Percentiles rank a stretch among this genome's conserved stretches.
phyloP scores from a whole-genome alignment of 1,139 yeast genomes.

The Meyerozyma elateridarum region DNA sequence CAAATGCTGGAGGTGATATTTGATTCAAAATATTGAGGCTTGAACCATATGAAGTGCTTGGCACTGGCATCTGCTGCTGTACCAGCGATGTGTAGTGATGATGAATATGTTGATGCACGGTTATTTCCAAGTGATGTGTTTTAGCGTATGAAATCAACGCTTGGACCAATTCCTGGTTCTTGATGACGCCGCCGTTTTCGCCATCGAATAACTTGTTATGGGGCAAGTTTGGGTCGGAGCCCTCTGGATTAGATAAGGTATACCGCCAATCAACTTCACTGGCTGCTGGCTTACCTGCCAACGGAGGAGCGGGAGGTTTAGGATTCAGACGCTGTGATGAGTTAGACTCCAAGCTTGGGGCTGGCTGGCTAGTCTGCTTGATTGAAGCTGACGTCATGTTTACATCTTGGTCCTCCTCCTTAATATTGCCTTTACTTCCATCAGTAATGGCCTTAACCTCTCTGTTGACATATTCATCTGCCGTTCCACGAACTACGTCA shows the following conservation, averaged over 20 bases:
- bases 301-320: conserved; percentile 5
- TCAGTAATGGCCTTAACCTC: conserved; percentile 35
- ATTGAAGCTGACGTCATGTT: conserved; percentile 1
- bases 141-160: conserved; percentile 60
- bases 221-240: conserved; percentile 8
- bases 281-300: conserved; percentile 5
- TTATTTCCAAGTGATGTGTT: conserved; percentile 52
- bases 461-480: conserved; percentile 30
- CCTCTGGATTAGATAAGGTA: conserved; percentile 11
- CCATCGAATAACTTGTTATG: conserved; percentile 27
- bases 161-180: conserved; percentile 49
- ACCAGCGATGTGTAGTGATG: conserved; percentile 52
- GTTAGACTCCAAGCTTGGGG: not conserved
- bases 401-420: not conserved
- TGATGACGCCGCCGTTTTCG: conserved; percentile 43
- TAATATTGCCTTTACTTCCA: conserved; percentile 12
- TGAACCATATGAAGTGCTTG: not conserved
- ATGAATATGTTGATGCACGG: conserved; percentile 83
- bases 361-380: not conserved
- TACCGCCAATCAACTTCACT: conserved; percentile 31
- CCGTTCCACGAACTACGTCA: conserved; percentile 62
- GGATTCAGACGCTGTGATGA: not conserved
- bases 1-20: conserved; percentile 5
- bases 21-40: conserved; percentile 1
- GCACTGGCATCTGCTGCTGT: conserved; percentile 8